Conservation (phyloP, 306 rosid genomes). For the Carpinus fangiana region DNA sequence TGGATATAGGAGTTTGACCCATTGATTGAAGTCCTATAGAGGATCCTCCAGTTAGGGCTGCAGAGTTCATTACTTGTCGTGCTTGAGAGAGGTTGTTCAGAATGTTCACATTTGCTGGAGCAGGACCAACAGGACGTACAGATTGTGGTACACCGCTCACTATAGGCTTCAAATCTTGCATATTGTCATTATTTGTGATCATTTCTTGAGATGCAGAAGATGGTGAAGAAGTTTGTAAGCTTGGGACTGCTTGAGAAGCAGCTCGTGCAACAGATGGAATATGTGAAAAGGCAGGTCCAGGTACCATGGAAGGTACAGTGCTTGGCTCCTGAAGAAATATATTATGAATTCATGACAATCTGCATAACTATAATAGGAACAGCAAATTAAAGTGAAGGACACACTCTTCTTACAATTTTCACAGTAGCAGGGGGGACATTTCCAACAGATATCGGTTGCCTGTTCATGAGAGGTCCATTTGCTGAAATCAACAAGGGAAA, state of each 20-base stretch:
- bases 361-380: conserved; percentile 15
- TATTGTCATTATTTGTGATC: conserved; percentile 68
- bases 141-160: conserved; percentile 64
- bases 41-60: conserved; percentile 73
- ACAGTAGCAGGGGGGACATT: conserved; percentile 77
- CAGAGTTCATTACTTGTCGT: conserved; percentile 75
- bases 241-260: conserved; percentile 75
- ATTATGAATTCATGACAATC: conserved; percentile 27
- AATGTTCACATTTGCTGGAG: conserved; percentile 72
- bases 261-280: conserved; percentile 69
- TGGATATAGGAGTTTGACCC: conserved; percentile 85
- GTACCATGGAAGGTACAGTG: conserved; percentile 69
- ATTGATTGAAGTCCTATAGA: conserved; percentile 73
- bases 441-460: conserved; percentile 66
- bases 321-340: conserved; percentile 71
- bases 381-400: conserved; percentile 12
- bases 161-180: conserved; percentile 72
- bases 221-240: conserved; percentile 88
- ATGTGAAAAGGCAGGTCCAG: conserved; percentile 72
- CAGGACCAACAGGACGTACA: conserved; percentile 70
- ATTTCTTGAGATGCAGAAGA: conserved; percentile 81
- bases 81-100: conserved; percentile 85
- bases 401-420: conserved; percentile 69
- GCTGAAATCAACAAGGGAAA: conserved; percentile 43
- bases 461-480: conserved; percentile 74